Percentiles rank a stretch among this genome's conserved stretches.
These are phyloP conservation scores for Paramecium caudatum DNA, from an alignment of 73 alveolate genomes.

Conservation along the genomic window DNA sequence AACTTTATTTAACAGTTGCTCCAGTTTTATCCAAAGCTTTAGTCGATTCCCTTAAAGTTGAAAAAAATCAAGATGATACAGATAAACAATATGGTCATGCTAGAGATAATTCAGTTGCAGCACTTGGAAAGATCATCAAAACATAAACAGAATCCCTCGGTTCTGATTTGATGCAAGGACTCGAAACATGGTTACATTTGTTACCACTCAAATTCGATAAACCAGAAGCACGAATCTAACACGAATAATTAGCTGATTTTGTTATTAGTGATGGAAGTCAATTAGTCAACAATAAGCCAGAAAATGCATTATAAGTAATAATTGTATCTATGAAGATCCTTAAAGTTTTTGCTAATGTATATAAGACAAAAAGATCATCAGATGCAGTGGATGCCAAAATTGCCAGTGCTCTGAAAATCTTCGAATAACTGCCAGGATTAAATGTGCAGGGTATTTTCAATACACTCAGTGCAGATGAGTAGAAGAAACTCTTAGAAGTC, in stretches of 20 bases:
- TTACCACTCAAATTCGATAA: slow-evolving; percentile 84
- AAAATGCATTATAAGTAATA: slow-evolving; percentile 45
- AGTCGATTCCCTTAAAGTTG: slow-evolving; percentile 76
- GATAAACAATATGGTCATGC: slow-evolving; percentile 85
- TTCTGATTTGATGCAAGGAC: slow-evolving; percentile 27
- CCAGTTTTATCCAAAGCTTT: slow-evolving; percentile 72
- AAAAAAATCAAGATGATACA: slow-evolving; percentile 75
- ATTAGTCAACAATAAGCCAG: slow-evolving; percentile 34
- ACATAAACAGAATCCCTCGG: slow-evolving; percentile 70
- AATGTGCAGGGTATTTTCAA: slow-evolving; percentile 14
- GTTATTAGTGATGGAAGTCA: slow-evolving; percentile 35
- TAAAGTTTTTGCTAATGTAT: slow-evolving; percentile 47
- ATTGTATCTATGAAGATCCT: slow-evolving; percentile 8
- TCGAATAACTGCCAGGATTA: neutral
- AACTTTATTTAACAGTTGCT: slow-evolving; percentile 70
- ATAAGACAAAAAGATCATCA: slow-evolving; percentile 51
- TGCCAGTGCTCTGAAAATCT: slow-evolving; percentile 41
- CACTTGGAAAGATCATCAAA: slow-evolving; percentile 88
- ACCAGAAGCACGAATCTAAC: slow-evolving; percentile 81
- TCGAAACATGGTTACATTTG: slow-evolving; percentile 77
- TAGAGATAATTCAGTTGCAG: slow-evolving; percentile 90
- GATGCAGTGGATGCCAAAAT: neutral
- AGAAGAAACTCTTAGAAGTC: slow-evolving; percentile 60
- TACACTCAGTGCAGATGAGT: slow-evolving; percentile 26
- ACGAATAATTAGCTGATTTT: slow-evolving; percentile 80